Evolutionary conservation across 2,329 filamentous ascomycete species (phyloP), one percentile per base, ranked within the genome.

Genomic region (Epichloe amarillans): DNA sequence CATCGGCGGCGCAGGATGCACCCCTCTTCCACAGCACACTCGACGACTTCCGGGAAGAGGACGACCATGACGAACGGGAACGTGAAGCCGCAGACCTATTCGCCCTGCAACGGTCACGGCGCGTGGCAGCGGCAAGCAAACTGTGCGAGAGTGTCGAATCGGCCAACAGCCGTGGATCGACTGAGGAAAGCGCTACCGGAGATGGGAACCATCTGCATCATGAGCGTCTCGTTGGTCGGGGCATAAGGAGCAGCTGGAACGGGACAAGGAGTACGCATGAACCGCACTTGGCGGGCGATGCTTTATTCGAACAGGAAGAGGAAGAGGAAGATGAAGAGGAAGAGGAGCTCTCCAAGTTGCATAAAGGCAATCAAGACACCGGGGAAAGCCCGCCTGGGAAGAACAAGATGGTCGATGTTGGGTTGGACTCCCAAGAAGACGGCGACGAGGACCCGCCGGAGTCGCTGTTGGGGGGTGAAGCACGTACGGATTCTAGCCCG

Each of bases 11-110:
- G 19, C 84, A 87, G 52, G 86, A 89, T 58, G 90, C 91, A 10
- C 93, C 93, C 74, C 74, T 98, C n/a, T 97, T 98, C 66, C 89
- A 93, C 67, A 95, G 88, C 62, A 83, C 87, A 4, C 80, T 89
- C 15, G 89, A 95, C 65, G 88, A 94, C 62, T 93, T 94, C 56
- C 82, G 86, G 54, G 90, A 96, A 67, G 88, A 94, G 62, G 90
- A 96, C 56, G 91, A 97, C 54, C 90, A 93, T 64, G 85, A 88
- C 60, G 89, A 95, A 67, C 83, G 88, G 60, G 87, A 94, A 60
- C 75, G 89, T 50, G 91, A 97, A 63, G 87, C 91, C 36, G 89
- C 89, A n/a, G 93, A 97, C 67, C 83, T 93, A 57, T 94, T 90
- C 67, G 91, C 91, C 5, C 72, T 98, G 52, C 90, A 97, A 66